Base-by-base conservation (phyloP, 768 basidiomycete species). In the Podaxis pistillaris region DNA sequence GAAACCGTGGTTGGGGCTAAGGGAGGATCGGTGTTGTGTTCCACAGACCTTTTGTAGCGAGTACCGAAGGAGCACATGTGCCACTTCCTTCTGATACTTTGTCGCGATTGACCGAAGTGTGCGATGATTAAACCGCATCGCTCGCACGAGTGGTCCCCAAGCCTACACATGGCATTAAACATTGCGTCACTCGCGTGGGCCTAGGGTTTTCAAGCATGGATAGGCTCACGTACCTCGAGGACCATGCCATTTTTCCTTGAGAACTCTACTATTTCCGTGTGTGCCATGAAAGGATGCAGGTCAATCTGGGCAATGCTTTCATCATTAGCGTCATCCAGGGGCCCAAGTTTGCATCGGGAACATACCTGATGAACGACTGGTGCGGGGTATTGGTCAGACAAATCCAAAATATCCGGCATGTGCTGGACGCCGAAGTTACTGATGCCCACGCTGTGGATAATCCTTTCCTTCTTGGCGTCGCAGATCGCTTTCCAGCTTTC, bases 131-230 rank as follows among this genome's bases (percentile, higher is more conserved):
- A 93, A 89, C 51, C 86, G 80, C 72, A 85, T 76, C 11, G 83
- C 87, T 22, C 89, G 79, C 17, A 85, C 89, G 5, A 92, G 80
- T 4, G 89, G 88, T 8, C 79, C 89, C 89, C 90, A 92, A 5
- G 89, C 89, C 85, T 88, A n/a, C 28, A n/a, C 8, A 44, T 44
- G 41, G n/a, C 37, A 24, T 28, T 40, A 56, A 37, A n/a, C 44
- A 49, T 33, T 59, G 58, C 49, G 58, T 52, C 58, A 59, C 37
- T 59, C 49, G 49, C 13, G 22, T 59, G 58, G 58, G 58, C 36
- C 51, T n/a, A 59, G 58, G 58, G 58, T 51, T 38, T 17, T 26
- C 46, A 37, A 41, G 37, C 28, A 38, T 33, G 4, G 52, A 56
- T 15, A 58, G 54, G 55, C 36, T 59, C 52, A 68, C 80, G 67